phyloP scores from a whole-genome alignment of 306 rosid genomes.

The Prunus salicina region DNA sequence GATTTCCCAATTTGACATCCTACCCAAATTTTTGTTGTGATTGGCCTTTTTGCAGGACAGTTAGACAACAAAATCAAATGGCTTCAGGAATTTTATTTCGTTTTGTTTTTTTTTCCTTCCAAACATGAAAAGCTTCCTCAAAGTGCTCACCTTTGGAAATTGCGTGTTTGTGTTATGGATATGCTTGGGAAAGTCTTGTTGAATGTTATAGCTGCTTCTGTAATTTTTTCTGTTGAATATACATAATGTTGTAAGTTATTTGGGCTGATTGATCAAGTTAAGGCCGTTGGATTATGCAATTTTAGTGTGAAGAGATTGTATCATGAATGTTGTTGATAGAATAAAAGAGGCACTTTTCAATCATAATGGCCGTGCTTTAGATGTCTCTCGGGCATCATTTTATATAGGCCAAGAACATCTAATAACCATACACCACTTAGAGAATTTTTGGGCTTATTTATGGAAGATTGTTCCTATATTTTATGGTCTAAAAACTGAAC shows the following conservation, averaged over 20 bases:
- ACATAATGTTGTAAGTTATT: constrained; percentile 6
- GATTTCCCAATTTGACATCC: background rate
- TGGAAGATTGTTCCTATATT: too few species aligned
- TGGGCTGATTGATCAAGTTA: background rate
- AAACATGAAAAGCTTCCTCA: constrained; percentile 22
- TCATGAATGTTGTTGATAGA: constrained; percentile 8
- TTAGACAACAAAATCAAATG: constrained; percentile 29
- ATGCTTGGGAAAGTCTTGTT: constrained; percentile 25
- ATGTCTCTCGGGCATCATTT: background rate
- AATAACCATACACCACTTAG: too few species aligned
- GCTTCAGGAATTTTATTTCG: constrained; percentile 8
- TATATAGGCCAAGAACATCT: background rate
- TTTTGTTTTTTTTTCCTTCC: constrained; percentile 22
- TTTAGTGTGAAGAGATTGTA: constrained; percentile 7
- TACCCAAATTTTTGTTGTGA: background rate
- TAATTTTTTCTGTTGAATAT: background rate
- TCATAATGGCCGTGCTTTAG: too few species aligned
- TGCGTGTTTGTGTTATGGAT: constrained; percentile 26
- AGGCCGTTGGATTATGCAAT: background rate
- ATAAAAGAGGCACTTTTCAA: background rate
- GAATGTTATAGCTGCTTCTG: constrained; percentile 12
- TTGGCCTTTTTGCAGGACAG: constrained; percentile 52
- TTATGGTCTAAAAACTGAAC: too few species aligned
- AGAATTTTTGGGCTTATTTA: too few species aligned
- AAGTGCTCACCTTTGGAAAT: constrained; percentile 25